Percentiles rank a stretch among this genome's conserved stretches.
Conservation (phyloP, 768 basidiomycete species). For the Boletus vinaceobasis region DNA sequence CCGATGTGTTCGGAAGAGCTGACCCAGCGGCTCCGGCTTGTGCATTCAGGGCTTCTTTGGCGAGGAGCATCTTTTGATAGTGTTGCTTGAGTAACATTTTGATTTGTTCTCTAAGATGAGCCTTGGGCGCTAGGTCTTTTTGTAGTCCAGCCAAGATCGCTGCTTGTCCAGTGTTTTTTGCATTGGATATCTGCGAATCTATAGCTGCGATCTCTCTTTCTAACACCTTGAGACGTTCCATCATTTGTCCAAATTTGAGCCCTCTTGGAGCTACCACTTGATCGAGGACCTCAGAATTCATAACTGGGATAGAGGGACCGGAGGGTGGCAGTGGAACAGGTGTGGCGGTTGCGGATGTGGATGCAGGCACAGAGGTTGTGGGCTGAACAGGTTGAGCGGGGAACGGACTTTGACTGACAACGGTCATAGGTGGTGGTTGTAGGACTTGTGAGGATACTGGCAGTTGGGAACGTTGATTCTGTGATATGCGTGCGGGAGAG, state of each 20-base stretch:
- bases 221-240: constrained; percentile 19
- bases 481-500: constrained; percentile 21
- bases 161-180: constrained; percentile 18
- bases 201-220: constrained; percentile 15
- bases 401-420: constrained; percentile 4
- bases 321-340: constrained; percentile 6
- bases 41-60: constrained; percentile 9
- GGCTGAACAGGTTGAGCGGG: constrained; percentile 9
- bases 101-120: constrained; percentile 7
- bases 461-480: constrained; percentile 21
- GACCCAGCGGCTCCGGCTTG: constrained; percentile 5
- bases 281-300: constrained; percentile 12
- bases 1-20: not conserved
- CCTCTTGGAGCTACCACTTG: constrained; percentile 10
- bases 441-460: constrained; percentile 18
- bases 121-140: constrained; percentile 6
- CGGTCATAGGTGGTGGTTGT: constrained; percentile 11
- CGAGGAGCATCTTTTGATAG: constrained; percentile 10
- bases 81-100: constrained; percentile 11
- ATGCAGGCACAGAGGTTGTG: not conserved
- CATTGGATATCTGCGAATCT: constrained; percentile 15
- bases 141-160: constrained; percentile 12
- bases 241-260: constrained; percentile 19
- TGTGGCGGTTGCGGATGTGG: constrained; percentile 8
- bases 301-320: not conserved